These are phyloP conservation scores for Beauveria scarabaeidicola DNA, from an alignment of 2,329 filamentous ascomycete species.

Conservation along the genomic window DNA sequence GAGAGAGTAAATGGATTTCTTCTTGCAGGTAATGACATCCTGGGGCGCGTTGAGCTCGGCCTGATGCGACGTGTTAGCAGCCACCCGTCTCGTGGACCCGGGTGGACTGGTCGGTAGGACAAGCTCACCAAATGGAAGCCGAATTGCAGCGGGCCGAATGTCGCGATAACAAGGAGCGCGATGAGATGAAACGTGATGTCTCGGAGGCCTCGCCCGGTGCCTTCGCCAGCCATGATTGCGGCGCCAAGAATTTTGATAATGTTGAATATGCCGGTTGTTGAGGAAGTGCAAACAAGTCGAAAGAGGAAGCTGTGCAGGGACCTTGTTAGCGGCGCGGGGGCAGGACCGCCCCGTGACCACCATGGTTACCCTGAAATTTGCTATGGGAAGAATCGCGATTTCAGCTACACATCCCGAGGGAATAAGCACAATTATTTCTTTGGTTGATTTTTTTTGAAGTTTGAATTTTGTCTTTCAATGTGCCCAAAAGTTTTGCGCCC, in stretches of 20 bases:
- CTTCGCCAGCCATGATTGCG: conserved; percentile 2
- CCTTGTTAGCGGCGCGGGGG: not conserved
- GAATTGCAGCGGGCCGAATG: conserved; percentile 84
- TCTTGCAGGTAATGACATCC: conserved; percentile 82
- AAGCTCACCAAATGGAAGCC: conserved; percentile 76
- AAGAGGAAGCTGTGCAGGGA: not conserved
- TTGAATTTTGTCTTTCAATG: not conserved
- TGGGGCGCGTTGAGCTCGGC: conserved; percentile 93
- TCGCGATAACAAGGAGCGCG: conserved; percentile 65
- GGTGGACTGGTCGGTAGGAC: not conserved
- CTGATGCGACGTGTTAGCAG: conserved; percentile 26
- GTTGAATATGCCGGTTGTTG: not conserved
- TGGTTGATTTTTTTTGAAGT: not conserved
- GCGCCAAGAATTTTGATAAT: not conserved
- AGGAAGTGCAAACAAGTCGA: not conserved
- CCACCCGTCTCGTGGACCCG: not conserved
- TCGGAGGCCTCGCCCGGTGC: conserved; percentile 22
- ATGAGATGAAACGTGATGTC: conserved; percentile 68
- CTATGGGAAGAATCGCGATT: not conserved
- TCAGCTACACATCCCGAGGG: not conserved
- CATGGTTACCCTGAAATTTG: not conserved
- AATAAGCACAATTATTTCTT: not conserved
- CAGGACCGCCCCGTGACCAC: not conserved
- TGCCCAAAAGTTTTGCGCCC: not conserved
- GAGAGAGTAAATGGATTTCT: conserved; percentile 33